Percentiles rank a stretch among this genome's conserved stretches.
Conservation (phyloP, 176 grass and related monocot species). For the Musa acuminata region DNA sequence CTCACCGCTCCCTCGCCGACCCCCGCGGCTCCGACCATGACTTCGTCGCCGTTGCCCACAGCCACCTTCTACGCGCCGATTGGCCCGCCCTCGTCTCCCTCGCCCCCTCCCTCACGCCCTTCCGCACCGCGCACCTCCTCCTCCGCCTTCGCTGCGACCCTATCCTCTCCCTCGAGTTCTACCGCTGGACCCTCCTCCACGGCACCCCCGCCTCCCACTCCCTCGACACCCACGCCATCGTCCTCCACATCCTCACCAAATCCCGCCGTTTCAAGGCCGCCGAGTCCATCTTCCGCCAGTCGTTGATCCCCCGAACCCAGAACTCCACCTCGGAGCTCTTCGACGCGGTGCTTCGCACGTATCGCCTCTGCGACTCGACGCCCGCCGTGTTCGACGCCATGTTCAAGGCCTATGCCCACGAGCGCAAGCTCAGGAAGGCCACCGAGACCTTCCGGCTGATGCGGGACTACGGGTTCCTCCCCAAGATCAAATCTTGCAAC, state of each 20-base stretch:
- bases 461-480: constrained; percentile 54
- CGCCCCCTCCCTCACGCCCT: constrained; percentile 8
- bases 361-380: constrained; percentile 15
- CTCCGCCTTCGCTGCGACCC: constrained; percentile 20
- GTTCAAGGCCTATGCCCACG: constrained; percentile 55
- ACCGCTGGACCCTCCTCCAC: constrained; percentile 8
- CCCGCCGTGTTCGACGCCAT: constrained; percentile 45
- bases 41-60: constrained; percentile 40
- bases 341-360: constrained; percentile 26
- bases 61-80: constrained; percentile 35
- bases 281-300: constrained; percentile 35
- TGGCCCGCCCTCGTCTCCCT: constrained; percentile 16
- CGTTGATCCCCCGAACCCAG: constrained; percentile 30
- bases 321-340: constrained; percentile 27
- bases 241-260: constrained; percentile 29
- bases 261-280: constrained; percentile 28
- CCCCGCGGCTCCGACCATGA: constrained; percentile 50
- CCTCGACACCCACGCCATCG: constrained; percentile 23
- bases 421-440: constrained; percentile 54
- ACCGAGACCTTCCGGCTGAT: constrained; percentile 50
- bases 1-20: constrained; percentile 45
- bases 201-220: constrained; percentile 25
- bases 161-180: constrained; percentile 23
- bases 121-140: constrained; percentile 36
- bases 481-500: constrained; percentile 62